Conservation (phyloP, 192 early-diverging fungal species). For the Backusella parvicylindrica region DNA sequence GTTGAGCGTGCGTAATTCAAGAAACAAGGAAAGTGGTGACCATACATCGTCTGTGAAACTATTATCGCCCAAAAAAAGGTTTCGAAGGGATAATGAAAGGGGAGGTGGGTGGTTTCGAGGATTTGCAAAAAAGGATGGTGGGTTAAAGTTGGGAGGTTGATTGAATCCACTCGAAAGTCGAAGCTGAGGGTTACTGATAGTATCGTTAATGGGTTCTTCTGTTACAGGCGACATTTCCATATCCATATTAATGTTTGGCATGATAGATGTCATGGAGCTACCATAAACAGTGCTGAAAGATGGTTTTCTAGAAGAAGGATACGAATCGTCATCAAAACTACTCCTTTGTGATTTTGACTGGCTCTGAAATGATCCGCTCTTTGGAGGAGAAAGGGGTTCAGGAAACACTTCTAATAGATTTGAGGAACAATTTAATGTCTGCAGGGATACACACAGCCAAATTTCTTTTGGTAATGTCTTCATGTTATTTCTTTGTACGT, state of each 20-base stretch:
- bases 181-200: not conserved
- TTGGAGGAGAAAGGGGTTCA: constrained; percentile 47
- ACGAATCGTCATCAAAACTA: not conserved
- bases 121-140: constrained; percentile 46
- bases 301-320: not conserved
- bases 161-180: constrained; percentile 15
- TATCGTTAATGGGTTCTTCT: not conserved
- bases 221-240: not conserved
- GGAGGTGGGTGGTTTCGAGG: constrained; percentile 50
- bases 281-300: not conserved
- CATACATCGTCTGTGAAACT: constrained; percentile 81
- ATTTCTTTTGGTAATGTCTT: constrained; percentile 68
- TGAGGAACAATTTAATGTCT: constrained; percentile 70
- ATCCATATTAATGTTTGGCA: not conserved
- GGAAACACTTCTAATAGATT: constrained; percentile 82
- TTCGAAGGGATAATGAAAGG: constrained; percentile 51
- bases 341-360: not conserved
- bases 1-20: constrained; percentile 72
- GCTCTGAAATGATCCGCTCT: not conserved
- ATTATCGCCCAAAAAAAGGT: constrained; percentile 78
- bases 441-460: constrained; percentile 74
- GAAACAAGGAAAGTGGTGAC: constrained; percentile 67
- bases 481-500: constrained; percentile 76
- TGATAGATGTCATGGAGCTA: constrained; percentile 6
- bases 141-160: constrained; percentile 41